Conservation (phyloP, 306 rosid genomes). For the Crotalaria pallida region DNA sequence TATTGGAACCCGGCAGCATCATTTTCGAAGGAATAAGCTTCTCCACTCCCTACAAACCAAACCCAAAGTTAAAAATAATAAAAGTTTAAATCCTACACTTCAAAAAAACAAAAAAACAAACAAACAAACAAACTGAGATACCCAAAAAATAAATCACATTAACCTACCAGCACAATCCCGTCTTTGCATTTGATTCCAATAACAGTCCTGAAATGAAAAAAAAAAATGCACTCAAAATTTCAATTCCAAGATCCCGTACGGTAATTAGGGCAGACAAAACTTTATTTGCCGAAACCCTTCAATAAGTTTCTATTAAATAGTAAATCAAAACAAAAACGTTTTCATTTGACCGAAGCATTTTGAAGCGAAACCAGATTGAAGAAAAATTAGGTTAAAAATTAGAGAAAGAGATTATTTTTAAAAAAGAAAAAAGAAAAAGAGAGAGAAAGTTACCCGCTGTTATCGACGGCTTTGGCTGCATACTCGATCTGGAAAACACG, state of each 20-base stretch:
- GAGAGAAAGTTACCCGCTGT: slow-evolving; percentile 58
- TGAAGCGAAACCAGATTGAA: neutral
- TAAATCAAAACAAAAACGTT: too few species aligned
- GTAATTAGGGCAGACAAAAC: too few species aligned
- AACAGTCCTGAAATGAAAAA: slow-evolving; percentile 67
- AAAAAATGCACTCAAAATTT: too few species aligned
- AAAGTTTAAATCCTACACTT: neutral
- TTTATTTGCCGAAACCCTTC: neutral
- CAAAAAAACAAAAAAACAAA: neutral
- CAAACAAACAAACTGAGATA: neutral
- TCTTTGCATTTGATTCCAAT: slow-evolving; percentile 97
- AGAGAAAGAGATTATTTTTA: too few species aligned
- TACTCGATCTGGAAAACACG: slow-evolving; percentile 99
- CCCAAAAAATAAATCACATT: neutral
- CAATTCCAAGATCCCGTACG: too few species aligned
- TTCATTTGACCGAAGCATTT: neutral
- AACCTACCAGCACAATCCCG: slow-evolving; percentile 76
- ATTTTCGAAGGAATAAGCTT: slow-evolving; percentile 91
- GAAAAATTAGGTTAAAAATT: neutral
- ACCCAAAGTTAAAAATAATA: neutral
- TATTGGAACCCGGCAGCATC: slow-evolving; percentile 97
- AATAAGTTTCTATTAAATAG: too few species aligned
- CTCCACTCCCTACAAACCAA: slow-evolving; percentile 74
- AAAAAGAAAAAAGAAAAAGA: neutral
- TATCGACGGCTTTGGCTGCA: slow-evolving; percentile 98